These are phyloP conservation scores for Pseudogymnoascus sp. DNA, from an alignment of 2,329 filamentous ascomycete genomes.

Conservation along the genomic window DNA sequence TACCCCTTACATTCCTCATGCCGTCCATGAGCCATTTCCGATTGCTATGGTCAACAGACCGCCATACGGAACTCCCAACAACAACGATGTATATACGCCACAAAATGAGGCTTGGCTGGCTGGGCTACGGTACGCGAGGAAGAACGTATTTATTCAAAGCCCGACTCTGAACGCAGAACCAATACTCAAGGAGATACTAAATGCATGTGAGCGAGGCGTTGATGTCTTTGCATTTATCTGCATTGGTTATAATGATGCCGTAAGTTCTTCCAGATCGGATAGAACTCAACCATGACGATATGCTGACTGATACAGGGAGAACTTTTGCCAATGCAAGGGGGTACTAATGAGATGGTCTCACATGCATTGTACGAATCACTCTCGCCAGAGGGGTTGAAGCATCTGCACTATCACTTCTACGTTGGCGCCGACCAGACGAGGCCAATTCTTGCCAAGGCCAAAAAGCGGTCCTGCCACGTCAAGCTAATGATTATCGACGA, in stretches of 20 bases:
- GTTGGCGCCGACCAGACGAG: constrained; percentile 64
- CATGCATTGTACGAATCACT: constrained; percentile 51
- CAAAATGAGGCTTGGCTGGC: constrained; percentile 73
- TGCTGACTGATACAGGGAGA: constrained; percentile 46
- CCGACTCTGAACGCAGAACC: constrained; percentile 69
- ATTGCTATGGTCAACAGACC: constrained; percentile 66
- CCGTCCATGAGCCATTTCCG: constrained; percentile 50
- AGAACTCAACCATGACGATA: background rate
- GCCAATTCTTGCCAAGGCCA: constrained; percentile 60
- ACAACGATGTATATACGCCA: constrained; percentile 54
- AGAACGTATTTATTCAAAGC: constrained; percentile 67
- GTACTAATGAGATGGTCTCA: constrained; percentile 66
- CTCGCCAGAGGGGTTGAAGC: constrained; percentile 38
- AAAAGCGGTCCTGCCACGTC: constrained; percentile 64
- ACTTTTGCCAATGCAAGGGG: constrained; percentile 67
- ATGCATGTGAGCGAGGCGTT: constrained; percentile 60
- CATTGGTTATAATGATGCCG: constrained; percentile 69
- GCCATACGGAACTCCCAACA: constrained; percentile 58
- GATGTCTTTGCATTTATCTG: constrained; percentile 65
- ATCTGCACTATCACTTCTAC: constrained; percentile 61
- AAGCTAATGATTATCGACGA: constrained; percentile 71
- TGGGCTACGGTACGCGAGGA: constrained; percentile 55
- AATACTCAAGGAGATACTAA: constrained; percentile 54
- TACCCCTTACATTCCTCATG: constrained; percentile 57
- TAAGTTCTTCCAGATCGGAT: constrained; percentile 26